Base-by-base conservation (phyloP, 2,329 filamentous ascomycete species). In the Blastomyces gilchristii region DNA sequence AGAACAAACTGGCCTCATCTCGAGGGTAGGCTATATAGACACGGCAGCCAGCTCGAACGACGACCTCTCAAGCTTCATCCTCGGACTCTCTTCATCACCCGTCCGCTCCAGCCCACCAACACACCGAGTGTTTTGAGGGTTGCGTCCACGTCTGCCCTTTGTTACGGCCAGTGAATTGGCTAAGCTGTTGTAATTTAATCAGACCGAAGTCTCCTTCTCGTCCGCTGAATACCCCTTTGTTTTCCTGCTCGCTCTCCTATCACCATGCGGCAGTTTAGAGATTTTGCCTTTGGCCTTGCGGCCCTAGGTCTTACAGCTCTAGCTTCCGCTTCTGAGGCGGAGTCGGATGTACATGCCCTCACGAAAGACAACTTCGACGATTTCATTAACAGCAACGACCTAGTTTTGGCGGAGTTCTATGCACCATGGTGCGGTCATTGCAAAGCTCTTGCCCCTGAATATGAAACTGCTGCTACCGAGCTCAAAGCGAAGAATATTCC, bases 381-480 rank as follows among this genome's bases (percentile, higher is more conserved):
- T 65, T 99, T 97, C 78, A 81, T 99, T 74, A 88, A 88, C 76
- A 79, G 86, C 71, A 89, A 97, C 77, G 87, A 91, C 71, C 84
- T 99, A 63, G 93, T 97, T 62, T 87, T 99, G 66, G 91, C 91
- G 71, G 92, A 99, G 81, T 99, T 97, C 86, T 97, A 90, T 77
- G 93, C 93, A 69, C 92, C 93, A 71, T 96, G 93, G 92, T 96
- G 90, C 71, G 93, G 92, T 69, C 93, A 97, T 84, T 97, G 93
- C 89, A 97, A 99, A 84, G 93, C 93, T 65, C 90, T 99, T 69
- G 94, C 78, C 43, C 79, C 79, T 34, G 79, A 81, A 67, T 81
- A 81, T 65, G 79, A 81, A 66, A 73, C 76, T 63, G 79, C 79
- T 57, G 79, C 79, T 54, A 77, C 78, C 8, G 75, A 79, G 60